A percentile compares a stretch with the other conserved stretches of the same genome.
phyloP scores from a whole-genome alignment of 805 yeast species.

The Candida endomychidarum region DNA sequence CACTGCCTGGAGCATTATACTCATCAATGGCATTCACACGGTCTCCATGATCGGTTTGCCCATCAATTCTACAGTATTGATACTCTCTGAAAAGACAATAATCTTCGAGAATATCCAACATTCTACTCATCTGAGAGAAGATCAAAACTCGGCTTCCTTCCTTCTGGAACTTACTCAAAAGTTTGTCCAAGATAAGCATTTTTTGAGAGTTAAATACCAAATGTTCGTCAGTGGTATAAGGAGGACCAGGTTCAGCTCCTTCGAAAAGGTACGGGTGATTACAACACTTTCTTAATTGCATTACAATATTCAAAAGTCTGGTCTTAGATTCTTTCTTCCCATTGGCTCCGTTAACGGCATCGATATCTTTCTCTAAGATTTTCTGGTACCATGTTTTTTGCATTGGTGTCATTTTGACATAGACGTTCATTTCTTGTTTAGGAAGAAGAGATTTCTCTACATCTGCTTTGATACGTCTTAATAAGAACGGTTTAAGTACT shows the following conservation, averaged over 20 bases:
- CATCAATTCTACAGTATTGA: slow-evolving; percentile 78
- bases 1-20: slow-evolving; percentile 70
- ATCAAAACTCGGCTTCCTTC: slow-evolving; percentile 79
- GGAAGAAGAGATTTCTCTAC: slow-evolving; percentile 80
- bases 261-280: slow-evolving; percentile 83
- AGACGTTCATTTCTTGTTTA: slow-evolving; percentile 70
- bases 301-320: slow-evolving; percentile 71
- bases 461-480: slow-evolving; percentile 75
- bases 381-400: slow-evolving; percentile 77
- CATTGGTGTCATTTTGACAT: slow-evolving; percentile 76
- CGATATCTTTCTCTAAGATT: slow-evolving; percentile 74
- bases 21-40: slow-evolving; percentile 76
- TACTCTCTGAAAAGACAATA: slow-evolving; percentile 69
- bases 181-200: slow-evolving; percentile 66
- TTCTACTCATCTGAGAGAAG: slow-evolving; percentile 81
- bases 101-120: slow-evolving; percentile 78
- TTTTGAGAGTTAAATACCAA: slow-evolving; percentile 71
- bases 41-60: slow-evolving; percentile 78
- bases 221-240: slow-evolving; percentile 83
- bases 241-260: slow-evolving; percentile 91
- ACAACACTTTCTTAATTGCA: slow-evolving; percentile 84
- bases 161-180: slow-evolving; percentile 57
- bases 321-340: slow-evolving; percentile 77
- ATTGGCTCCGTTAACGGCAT: slow-evolving; percentile 81
- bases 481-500: slow-evolving; percentile 70